Base-by-base conservation (phyloP, 306 rosid species). In the Crotalaria pallida region DNA sequence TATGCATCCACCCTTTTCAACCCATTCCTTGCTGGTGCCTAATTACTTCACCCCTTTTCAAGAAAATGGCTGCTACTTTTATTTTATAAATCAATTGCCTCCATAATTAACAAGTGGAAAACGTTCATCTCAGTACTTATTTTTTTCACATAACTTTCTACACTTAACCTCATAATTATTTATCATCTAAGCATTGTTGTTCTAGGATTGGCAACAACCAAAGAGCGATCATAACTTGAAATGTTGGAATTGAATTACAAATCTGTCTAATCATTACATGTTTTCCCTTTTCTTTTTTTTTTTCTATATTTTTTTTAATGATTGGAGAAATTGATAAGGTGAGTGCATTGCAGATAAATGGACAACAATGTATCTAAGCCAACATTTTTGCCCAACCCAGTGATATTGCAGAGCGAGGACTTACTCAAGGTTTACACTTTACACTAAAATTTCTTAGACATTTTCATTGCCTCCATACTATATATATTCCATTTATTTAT, bases 351-450 rank as follows among this genome's bases (percentile, higher is more conserved):
- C 21, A 40, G 51, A 12, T 62, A 34, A 73, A 73, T 73, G 77
- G 71, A 62, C 11, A 50, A 49, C 16, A 38, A 48, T 1, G 38
- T 2, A 57, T 18, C 74, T 44, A 66, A 31, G 52, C 23, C 27
- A 19, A 0, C 0, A 34, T 15, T 18, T 44, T 7, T 13, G 3
- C 48, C 75, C 24, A 59, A 49, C 40, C 63, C 62, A 58, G 33
- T 15, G 0, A 66, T 75, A 56, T 41, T 76, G 27, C 74, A 67
- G 38, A 76, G 75, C 26, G 70, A 67, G 57, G 55, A 21, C 18
- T 68, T 67, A n/a, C 26, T 45, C 12, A 75, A 75, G 74, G 80
- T 75, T 40, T 2, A 26, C n/a, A n/a, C n/a, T n/a, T n/a, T 40
- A 1, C 9, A 9, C n/a, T n/a, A 51, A 68, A 2, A 3, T 19